These are phyloP conservation scores for Coniochaeta sp. DNA, from an alignment of 2,329 filamentous ascomycete species.

Conservation along the genomic window DNA sequence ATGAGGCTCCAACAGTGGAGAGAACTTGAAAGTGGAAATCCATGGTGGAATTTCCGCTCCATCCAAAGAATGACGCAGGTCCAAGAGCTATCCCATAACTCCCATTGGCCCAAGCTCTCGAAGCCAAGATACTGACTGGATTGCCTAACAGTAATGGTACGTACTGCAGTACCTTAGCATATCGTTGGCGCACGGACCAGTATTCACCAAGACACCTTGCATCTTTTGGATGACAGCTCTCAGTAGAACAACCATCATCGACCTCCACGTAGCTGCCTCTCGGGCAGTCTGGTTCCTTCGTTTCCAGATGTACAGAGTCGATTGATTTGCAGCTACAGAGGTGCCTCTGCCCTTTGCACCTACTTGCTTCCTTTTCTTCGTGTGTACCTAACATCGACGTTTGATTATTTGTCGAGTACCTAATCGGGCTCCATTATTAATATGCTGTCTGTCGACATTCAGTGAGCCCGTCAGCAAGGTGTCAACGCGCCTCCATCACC, in stretches of 20 bases:
- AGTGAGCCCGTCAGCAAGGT: background rate
- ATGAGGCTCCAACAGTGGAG: background rate
- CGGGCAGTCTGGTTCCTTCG: background rate
- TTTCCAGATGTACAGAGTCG: background rate
- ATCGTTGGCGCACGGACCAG: background rate
- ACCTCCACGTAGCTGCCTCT: background rate
- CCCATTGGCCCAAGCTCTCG: slow-evolving; percentile 1
- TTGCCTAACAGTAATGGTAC: no score
- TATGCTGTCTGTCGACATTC: background rate
- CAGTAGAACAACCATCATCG: background rate
- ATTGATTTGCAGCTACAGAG: background rate
- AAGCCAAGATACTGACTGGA: no score
- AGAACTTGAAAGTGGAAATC: background rate
- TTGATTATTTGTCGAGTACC: no score
- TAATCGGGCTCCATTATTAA: background rate
- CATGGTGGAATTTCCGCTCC: background rate
- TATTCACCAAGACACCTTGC: slow-evolving; percentile 2
- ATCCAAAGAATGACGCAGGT: background rate
- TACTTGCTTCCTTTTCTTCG: background rate
- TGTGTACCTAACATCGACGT: background rate
- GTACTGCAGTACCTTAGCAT: no score
- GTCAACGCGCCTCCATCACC: slow-evolving; percentile 3
- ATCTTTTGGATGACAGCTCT: background rate
- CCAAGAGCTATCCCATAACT: background rate
- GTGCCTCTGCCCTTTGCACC: background rate